Conservation (phyloP, 1,284 basidiomycete species). For the Pascua sp. region DNA sequence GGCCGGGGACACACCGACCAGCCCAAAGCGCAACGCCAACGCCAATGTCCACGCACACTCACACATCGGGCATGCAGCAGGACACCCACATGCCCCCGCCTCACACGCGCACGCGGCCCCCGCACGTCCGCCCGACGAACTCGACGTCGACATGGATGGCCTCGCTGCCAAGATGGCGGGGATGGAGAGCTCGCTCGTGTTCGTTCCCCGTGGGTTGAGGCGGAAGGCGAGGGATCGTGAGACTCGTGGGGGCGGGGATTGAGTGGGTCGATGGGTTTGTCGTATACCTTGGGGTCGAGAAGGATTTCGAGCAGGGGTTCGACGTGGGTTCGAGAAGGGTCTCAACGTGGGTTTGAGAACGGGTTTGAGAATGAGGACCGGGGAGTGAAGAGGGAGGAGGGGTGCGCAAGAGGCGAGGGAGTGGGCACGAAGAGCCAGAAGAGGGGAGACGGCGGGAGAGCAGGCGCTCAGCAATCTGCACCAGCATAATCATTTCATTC, state of each 20-base stretch:
- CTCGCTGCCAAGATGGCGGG: slow-evolving; percentile 21
- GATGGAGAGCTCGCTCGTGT: slow-evolving; percentile 31
- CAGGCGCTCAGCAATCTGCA: too few relatives aligned
- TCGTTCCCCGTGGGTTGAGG: slow-evolving; percentile 25
- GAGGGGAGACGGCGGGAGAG: too few relatives aligned
- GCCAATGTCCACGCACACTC: neutral
- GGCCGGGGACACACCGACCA: too few relatives aligned
- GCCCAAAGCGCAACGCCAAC: neutral
- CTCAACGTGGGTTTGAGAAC: too few relatives aligned
- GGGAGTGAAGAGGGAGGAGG: too few relatives aligned
- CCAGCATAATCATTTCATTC: too few relatives aligned
- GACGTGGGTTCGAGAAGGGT: neutral
- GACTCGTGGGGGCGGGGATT: slow-evolving; percentile 1
- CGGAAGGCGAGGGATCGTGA: slow-evolving; percentile 1
- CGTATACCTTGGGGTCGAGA: neutral
- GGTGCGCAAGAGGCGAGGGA: too few relatives aligned
- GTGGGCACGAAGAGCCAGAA: too few relatives aligned
- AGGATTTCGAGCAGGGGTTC: neutral
- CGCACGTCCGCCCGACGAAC: slow-evolving; percentile 11
- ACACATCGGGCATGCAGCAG: neutral
- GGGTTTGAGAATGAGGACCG: too few relatives aligned
- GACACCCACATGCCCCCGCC: neutral
- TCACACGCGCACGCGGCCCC: neutral
- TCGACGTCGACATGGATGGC: slow-evolving; percentile 25
- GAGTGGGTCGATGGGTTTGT: neutral